These are phyloP conservation scores for Rhododendron henanense DNA, from an alignment of 148 eudicot species.

Conservation along the genomic window DNA sequence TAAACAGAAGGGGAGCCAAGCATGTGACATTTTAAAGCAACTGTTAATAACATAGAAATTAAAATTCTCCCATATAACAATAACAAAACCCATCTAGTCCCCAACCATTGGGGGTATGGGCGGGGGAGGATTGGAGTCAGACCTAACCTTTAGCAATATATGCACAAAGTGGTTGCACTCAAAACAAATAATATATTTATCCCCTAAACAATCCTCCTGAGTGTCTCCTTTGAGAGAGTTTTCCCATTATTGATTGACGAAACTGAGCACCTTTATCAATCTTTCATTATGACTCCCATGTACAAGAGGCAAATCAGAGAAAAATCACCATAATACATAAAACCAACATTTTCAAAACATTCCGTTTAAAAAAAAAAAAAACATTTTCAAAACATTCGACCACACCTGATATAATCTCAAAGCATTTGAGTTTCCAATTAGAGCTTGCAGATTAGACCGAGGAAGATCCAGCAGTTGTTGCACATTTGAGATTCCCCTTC, in stretches of 20 bases:
- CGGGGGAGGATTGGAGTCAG: too few species aligned
- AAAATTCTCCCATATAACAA: neutral
- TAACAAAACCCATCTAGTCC: too few species aligned
- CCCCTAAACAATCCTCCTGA: neutral
- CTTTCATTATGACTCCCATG: neutral
- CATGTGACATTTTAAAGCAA: neutral
- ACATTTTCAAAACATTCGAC: neutral
- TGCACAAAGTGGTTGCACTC: too few species aligned
- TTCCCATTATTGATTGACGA: neutral
- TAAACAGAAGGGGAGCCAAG: neutral
- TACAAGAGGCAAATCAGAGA: neutral
- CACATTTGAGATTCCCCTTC: conserved; percentile 52
- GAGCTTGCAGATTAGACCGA: conserved; percentile 35
- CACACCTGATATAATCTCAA: conserved; percentile 61
- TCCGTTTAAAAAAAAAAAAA: neutral
- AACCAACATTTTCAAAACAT: neutral
- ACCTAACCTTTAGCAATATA: too few species aligned
- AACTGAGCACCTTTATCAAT: neutral
- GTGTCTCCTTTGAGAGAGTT: neutral
- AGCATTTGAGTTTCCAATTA: conserved; percentile 46
- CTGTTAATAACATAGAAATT: neutral
- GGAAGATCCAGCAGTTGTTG: conserved; percentile 73
- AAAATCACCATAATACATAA: neutral
- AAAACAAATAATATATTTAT: neutral
- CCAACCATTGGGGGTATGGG: too few species aligned